A percentile compares a stretch with the other conserved stretches of the same genome.
Conservation (phyloP, 2,329 filamentous ascomycete species). For the Claviceps arundinis region DNA sequence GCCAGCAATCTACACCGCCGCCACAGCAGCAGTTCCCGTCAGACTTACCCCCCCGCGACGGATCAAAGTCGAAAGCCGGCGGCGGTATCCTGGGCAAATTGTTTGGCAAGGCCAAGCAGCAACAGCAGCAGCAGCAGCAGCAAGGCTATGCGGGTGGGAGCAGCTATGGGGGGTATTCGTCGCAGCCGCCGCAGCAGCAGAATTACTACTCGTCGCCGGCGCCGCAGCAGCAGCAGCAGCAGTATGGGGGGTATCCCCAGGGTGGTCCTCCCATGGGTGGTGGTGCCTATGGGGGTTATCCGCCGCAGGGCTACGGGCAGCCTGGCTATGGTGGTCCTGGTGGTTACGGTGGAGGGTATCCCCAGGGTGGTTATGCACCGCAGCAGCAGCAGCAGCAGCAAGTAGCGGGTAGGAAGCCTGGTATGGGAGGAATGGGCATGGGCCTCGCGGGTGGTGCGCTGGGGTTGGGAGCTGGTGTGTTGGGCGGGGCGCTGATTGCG, state of each 20-base stretch:
- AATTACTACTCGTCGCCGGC: neutral
- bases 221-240: neutral
- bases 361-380: constrained; percentile 15
- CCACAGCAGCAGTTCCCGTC: constrained; percentile 16
- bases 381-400: constrained; percentile 11
- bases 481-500: constrained; percentile 63
- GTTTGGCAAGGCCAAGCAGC: constrained; percentile 29
- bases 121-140: constrained; percentile 15
- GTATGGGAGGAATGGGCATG: constrained; percentile 28
- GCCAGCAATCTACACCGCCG: constrained; percentile 6
- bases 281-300: constrained; percentile 5
- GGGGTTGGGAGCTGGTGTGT: constrained; percentile 66
- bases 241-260: constrained; percentile 2
- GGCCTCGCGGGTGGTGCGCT: constrained; percentile 64
- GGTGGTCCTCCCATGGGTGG: neutral
- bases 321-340: constrained; percentile 19
- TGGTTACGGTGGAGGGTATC: constrained; percentile 13
- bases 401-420: constrained; percentile 28
- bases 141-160: constrained; percentile 13
- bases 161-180: constrained; percentile 1
- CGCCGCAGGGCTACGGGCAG: constrained; percentile 11
- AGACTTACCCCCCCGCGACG: constrained; percentile 29
- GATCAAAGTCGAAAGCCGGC: constrained; percentile 23
- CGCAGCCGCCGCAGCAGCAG: neutral
- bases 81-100: constrained; percentile 38